Percentiles rank a stretch among this genome's conserved stretches.
These are phyloP conservation scores for Tremellales sp. DNA, from an alignment of 1,284 basidiomycete genomes.

Conservation along the genomic window DNA sequence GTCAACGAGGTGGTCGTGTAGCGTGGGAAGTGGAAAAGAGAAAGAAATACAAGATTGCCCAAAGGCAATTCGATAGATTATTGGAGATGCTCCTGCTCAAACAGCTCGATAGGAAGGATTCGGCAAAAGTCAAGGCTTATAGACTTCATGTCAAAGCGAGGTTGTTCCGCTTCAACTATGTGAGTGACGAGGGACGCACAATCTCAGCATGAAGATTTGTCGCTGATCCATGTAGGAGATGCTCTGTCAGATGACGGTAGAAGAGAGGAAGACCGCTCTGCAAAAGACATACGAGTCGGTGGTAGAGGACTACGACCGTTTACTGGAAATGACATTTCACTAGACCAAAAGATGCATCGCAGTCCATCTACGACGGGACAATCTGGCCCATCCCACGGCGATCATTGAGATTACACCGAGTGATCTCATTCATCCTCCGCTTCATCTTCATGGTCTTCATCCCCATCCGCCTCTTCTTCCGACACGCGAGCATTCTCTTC, in stretches of 20 bases:
- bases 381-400: no score
- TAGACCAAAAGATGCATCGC: slow-evolving; percentile 2
- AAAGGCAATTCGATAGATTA: slow-evolving; percentile 90
- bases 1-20: slow-evolving; percentile 22
- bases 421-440: slow-evolving; percentile 14
- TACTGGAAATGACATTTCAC: slow-evolving; percentile 57
- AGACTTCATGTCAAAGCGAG: slow-evolving; percentile 82
- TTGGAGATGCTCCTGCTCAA: slow-evolving; percentile 85
- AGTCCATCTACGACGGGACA: no score
- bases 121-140: slow-evolving; percentile 59
- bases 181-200: slow-evolving; percentile 48
- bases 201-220: not conserved
- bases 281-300: slow-evolving; percentile 91
- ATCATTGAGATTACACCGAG: no score
- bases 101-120: slow-evolving; percentile 64
- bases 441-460: no score
- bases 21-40: slow-evolving; percentile 77
- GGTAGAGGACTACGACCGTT: slow-evolving; percentile 76
- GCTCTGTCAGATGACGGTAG: slow-evolving; percentile 74
- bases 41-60: slow-evolving; percentile 78
- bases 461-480: no score
- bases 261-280: slow-evolving; percentile 80
- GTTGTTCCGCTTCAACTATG: slow-evolving; percentile 90
- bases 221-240: slow-evolving; percentile 60
- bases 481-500: slow-evolving; percentile 24